Percentiles rank a stretch among this genome's conserved stretches.
phyloP scores from a whole-genome alignment of 108 stramenopile species.

The Cylindrotheca closterium region DNA sequence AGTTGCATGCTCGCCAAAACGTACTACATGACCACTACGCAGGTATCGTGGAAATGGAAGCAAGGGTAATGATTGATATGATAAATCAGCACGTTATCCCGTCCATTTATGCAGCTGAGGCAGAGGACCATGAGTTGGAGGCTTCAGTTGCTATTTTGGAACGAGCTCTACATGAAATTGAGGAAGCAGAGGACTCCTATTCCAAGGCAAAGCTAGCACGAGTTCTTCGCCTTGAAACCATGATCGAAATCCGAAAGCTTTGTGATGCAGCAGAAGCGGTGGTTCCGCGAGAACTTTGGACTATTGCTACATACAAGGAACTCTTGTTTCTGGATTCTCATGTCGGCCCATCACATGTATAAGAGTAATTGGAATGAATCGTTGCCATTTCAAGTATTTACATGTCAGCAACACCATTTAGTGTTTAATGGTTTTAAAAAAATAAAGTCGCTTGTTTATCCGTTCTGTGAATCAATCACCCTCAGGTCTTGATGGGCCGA shows the following conservation, averaged over 20 bases:
- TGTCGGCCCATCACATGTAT: slow-evolving; percentile 16
- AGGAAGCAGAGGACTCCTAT: slow-evolving; percentile 60
- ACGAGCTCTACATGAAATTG: slow-evolving; percentile 63
- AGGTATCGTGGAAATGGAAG: slow-evolving; percentile 93
- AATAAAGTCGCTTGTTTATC: too few species aligned
- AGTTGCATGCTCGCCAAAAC: slow-evolving; percentile 84
- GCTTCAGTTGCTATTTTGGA: slow-evolving; percentile 61
- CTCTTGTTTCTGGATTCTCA: slow-evolving; percentile 87
- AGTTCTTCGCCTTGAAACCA: slow-evolving; percentile 88
- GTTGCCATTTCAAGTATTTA: too few species aligned
- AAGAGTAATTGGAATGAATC: too few species aligned
- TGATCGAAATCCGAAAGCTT: slow-evolving; percentile 88
- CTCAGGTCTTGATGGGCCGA: too few species aligned
- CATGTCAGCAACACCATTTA: too few species aligned
- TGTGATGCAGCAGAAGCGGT: slow-evolving; percentile 92
- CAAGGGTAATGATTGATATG: slow-evolving; percentile 89
- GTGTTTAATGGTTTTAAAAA: too few species aligned
- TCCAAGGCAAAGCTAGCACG: slow-evolving; percentile 79
- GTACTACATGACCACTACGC: slow-evolving; percentile 92
- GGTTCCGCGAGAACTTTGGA: slow-evolving; percentile 88
- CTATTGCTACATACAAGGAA: slow-evolving; percentile 95
- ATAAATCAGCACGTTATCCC: slow-evolving; percentile 94
- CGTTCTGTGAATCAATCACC: too few species aligned
- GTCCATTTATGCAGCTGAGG: slow-evolving; percentile 70
- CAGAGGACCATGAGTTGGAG: slow-evolving; percentile 73